Conservation (phyloP, 164 flowering plant genomes). For the Aristolochia contorta region DNA sequence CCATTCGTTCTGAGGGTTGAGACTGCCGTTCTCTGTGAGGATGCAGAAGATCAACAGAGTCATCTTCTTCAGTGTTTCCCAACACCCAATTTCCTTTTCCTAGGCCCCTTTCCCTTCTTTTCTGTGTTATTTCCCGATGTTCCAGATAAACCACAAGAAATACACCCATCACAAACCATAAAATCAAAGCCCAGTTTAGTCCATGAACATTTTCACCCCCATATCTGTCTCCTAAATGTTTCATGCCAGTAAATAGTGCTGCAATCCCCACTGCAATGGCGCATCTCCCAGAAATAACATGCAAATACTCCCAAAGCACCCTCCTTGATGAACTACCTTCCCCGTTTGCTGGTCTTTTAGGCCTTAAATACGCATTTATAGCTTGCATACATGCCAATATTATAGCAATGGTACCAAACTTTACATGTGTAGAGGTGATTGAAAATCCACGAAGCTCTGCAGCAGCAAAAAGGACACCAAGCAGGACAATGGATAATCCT, state of each 20-base stretch:
- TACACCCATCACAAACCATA: slow-evolving; percentile 65
- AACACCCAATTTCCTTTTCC: slow-evolving; percentile 75
- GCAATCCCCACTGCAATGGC: slow-evolving; percentile 59
- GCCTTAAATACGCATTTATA: slow-evolving; percentile 68
- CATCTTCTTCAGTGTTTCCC: slow-evolving; percentile 80
- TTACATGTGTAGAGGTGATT: slow-evolving; percentile 70
- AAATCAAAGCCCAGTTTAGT: slow-evolving; percentile 61
- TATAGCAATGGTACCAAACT: slow-evolving; percentile 68
- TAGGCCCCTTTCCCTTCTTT: slow-evolving; percentile 29
- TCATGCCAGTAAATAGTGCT: slow-evolving; percentile 81
- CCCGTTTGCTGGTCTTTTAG: slow-evolving; percentile 52
- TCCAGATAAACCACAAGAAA: slow-evolving; percentile 57
- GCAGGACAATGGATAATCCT: slow-evolving; percentile 66
- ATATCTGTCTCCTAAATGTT: slow-evolving; percentile 85
- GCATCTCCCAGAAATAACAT: slow-evolving; percentile 60
- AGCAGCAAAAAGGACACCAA: slow-evolving; percentile 88
- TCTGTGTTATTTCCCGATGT: slow-evolving; percentile 35
- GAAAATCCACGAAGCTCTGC: slow-evolving; percentile 88
- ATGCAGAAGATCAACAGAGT: slow-evolving; percentile 61
- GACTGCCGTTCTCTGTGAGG: slow-evolving; percentile 36
- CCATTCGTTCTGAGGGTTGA: slow-evolving; percentile 50
- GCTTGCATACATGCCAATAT: slow-evolving; percentile 70
- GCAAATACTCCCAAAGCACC: slow-evolving; percentile 75
- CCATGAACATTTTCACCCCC: slow-evolving; percentile 59
- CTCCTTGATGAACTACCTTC: slow-evolving; percentile 48